phyloP scores from a whole-genome alignment of 371 early-diverging fungal genomes.

The Capniomyces stellatus region DNA sequence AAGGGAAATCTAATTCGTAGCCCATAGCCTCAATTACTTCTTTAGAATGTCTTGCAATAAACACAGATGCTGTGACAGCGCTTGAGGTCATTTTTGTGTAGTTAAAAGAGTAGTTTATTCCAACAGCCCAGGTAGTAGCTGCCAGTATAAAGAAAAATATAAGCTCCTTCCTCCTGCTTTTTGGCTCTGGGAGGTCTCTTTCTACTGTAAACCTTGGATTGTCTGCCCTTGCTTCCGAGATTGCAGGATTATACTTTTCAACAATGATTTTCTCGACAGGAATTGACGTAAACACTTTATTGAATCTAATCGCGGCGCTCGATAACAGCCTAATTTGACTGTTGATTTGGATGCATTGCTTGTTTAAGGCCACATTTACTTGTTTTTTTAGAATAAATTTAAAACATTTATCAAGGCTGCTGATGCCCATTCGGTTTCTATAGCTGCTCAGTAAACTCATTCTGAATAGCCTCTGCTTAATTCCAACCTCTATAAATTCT shows the following conservation, averaged over 20 bases:
- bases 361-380: too few species aligned
- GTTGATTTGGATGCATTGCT: too few species aligned
- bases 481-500: too few species aligned
- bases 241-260: conserved; percentile 4
- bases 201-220: conserved; percentile 23
- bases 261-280: not conserved
- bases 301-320: too few species aligned
- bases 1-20: conserved; percentile 17
- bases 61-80: conserved; percentile 24
- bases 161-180: conserved; percentile 19
- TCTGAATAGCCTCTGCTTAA: too few species aligned
- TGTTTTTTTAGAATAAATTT: too few species aligned
- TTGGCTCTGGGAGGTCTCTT: conserved; percentile 18
- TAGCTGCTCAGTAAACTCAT: too few species aligned
- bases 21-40: conserved; percentile 15
- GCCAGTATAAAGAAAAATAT: conserved; percentile 14
- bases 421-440: too few species aligned
- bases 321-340: too few species aligned
- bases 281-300: not conserved
- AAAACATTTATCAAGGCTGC: too few species aligned
- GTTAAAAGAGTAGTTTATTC: conserved; percentile 21
- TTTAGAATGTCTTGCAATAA: conserved; percentile 20
- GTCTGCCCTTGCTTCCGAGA: conserved; percentile 16
- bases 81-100: conserved; percentile 26
- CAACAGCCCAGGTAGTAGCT: conserved; percentile 21